phyloP scores from a whole-genome alignment of 495 filamentous ascomycete genomes.

The Chaetomium tenue region DNA sequence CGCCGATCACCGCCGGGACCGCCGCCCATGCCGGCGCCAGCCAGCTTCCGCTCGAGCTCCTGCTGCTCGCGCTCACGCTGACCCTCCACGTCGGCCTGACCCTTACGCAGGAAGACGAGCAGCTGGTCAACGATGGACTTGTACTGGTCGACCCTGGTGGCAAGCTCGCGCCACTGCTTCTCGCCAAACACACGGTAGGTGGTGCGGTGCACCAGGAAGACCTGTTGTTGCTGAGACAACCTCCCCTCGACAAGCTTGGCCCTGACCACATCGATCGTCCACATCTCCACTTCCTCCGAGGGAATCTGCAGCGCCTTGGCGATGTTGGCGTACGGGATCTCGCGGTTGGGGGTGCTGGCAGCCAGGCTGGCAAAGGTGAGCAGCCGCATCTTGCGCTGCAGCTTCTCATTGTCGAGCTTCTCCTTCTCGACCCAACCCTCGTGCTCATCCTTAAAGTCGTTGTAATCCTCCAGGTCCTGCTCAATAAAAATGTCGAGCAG shows the following conservation, averaged over 20 bases:
- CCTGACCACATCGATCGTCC: conserved; percentile 97
- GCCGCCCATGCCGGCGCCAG: conserved; percentile 42
- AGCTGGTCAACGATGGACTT: conserved; percentile 73
- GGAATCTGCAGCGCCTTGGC: conserved; percentile 78
- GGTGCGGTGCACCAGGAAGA: conserved; percentile 90
- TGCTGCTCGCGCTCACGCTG: conserved; percentile 60
- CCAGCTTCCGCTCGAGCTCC: conserved; percentile 57
- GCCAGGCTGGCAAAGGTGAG: conserved; percentile 88
- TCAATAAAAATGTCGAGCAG: conserved; percentile 93
- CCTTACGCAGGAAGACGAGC: conserved; percentile 67
- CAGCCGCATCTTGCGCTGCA: conserved; percentile 88
- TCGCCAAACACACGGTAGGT: conserved; percentile 95
- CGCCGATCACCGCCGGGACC: conserved; percentile 31
- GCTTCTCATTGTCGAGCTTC: conserved; percentile 58
- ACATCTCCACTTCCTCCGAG: conserved; percentile 83
- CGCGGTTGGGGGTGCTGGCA: conserved; percentile 73
- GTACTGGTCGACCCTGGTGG: conserved; percentile 85
- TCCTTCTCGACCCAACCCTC: conserved; percentile 75
- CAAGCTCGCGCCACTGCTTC: conserved; percentile 97
- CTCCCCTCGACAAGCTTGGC: conserved; percentile 93
- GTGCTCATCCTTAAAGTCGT: conserved; percentile 84
- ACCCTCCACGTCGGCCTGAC: conserved; percentile 64
- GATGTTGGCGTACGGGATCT: conserved; percentile 81
- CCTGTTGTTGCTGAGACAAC: conserved; percentile 82
- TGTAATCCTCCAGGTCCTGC: conserved; percentile 89